phyloP scores from a whole-genome alignment of 129 eudicot species.

The Artemisia tridentata region DNA sequence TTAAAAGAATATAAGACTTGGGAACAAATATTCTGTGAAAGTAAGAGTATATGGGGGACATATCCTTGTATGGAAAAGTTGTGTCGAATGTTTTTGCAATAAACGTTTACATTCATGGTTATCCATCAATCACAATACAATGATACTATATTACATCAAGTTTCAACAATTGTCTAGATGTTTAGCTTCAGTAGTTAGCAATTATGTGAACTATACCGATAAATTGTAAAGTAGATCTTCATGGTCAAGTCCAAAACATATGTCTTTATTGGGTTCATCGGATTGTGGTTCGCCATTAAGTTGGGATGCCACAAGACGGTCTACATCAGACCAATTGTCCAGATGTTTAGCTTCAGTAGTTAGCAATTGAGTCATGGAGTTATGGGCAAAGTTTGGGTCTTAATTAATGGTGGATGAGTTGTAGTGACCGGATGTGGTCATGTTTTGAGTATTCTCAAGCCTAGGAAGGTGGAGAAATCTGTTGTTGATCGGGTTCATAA shows the following conservation, averaged over 20 bases:
- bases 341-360: constrained; percentile 18
- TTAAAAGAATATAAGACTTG: neutral
- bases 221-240: constrained; percentile 38
- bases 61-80: constrained; percentile 17
- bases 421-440: neutral
- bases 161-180: constrained; percentile 20
- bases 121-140: constrained; percentile 33
- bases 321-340: constrained; percentile 51
- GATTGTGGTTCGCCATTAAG: constrained; percentile 43
- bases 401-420: constrained; percentile 24
- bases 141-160: constrained; percentile 5
- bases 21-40: constrained; percentile 13
- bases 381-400: constrained; percentile 22
- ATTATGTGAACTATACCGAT: constrained; percentile 43
- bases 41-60: constrained; percentile 7
- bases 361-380: constrained; percentile 28
- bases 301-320: constrained; percentile 55
- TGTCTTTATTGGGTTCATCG: constrained; percentile 27
- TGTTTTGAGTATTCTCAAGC: constrained; percentile 35
- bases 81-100: constrained; percentile 21
- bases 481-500: constrained; percentile 18
- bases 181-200: too few species aligned
- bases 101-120: constrained; percentile 4
- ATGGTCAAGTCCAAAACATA: constrained; percentile 29
- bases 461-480: constrained; percentile 51